Percentiles rank a stretch among this genome's conserved stretches.
Conservation (phyloP, 139 green algal genomes). For the Chlamydomonas sp. region DNA sequence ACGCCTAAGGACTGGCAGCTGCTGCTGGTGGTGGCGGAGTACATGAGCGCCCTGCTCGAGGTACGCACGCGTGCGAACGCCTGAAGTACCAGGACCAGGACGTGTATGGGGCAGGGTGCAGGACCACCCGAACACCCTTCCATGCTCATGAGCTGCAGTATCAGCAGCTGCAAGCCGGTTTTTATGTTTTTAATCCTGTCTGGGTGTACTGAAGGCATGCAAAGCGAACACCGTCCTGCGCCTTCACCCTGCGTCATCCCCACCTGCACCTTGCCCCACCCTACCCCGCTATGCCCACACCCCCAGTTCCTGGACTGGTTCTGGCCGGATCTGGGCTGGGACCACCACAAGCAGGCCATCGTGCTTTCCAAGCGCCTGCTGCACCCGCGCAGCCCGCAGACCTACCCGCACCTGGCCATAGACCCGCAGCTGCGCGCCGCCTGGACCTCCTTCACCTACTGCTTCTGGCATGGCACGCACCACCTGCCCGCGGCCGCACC, state of each 20-base stretch:
- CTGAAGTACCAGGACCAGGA: not conserved
- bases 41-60: constrained; percentile 24
- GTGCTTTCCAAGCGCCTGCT: constrained; percentile 35
- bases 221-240: not conserved
- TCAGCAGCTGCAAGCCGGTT: no score
- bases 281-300: not conserved
- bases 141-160: no score
- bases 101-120: not conserved
- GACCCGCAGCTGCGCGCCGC: constrained; percentile 21
- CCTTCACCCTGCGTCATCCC: not conserved
- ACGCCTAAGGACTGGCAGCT: constrained; percentile 32
- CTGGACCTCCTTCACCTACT: constrained; percentile 35
- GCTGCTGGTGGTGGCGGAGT: constrained; percentile 33
- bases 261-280: not conserved
- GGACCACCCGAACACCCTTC: not conserved
- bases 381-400: constrained; percentile 13
- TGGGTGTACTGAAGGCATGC: no score
- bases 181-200: no score
- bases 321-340: constrained; percentile 30
- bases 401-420: constrained; percentile 1
- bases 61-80: not conserved
- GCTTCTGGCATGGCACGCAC: constrained; percentile 28
- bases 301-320: constrained; percentile 36
- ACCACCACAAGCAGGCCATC: constrained; percentile 39
- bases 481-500: constrained; percentile 8